Base-by-base conservation (phyloP, 1,284 basidiomycete species). In the Rhodotorula sp. region DNA sequence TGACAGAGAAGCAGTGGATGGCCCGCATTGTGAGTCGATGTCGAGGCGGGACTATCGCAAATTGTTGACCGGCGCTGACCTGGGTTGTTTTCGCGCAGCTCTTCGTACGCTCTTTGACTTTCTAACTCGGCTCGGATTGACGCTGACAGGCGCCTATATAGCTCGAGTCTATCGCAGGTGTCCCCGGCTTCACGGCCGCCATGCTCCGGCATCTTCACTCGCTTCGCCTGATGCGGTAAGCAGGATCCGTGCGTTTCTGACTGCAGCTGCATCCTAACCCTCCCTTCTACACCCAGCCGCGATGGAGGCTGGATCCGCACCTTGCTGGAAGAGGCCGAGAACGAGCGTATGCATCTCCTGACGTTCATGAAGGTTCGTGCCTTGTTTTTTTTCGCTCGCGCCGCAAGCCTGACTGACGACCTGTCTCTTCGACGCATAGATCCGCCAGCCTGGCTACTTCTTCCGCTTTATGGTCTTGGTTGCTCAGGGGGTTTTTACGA, bases 281-380 rank as follows among this genome's bases (percentile, higher is more conserved):
- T 52, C 51, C 10, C 14, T 52, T 52, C 51, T 15, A 31, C 15
- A 43, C 12, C 12, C 39, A 56, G 54, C 54, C 54, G 54, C 62
- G 93, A 97, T 81, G 62, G 46, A 43, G 54, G 68, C 1, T 71
- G 67, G 66, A 74, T 72, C 46, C 65, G 63, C 18, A 48, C 62
- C 10, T 86, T 93, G 54, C 84, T 96, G 39, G 91, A 94, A 80
- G 94, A 97, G 83, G 93, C 93, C 12, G 94, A 97, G 80, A 97
- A 97, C 80, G 94, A 97, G 82, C 85, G 64, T 93, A 94, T 47
- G 76, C 75, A 68, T 62, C 71, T 74, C 64, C 90, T 91, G 87
- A 94, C 91, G 0, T 96, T 95, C 83, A 90, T 96, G 88, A 90
- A 90, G 54, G 63, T 57, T 5, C 1, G 43, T 46, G n/a, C 5